These are phyloP conservation scores for Coniochaeta ligniaria DNA, from an alignment of 2,329 filamentous ascomycete species.

Conservation along the genomic window DNA sequence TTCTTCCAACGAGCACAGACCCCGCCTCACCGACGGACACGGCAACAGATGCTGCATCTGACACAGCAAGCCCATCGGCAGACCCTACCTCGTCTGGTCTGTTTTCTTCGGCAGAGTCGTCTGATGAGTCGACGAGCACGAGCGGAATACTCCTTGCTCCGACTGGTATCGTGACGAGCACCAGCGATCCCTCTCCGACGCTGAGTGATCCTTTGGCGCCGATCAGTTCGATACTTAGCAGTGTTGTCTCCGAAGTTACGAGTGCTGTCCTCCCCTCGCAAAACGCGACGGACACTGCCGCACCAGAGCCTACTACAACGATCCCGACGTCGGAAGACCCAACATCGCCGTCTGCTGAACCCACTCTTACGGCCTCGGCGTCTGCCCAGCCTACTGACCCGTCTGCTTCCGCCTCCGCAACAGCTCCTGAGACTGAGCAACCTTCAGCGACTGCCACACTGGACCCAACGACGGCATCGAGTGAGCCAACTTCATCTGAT, in stretches of 20 bases:
- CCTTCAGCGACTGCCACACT: background rate
- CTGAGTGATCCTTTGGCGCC: background rate
- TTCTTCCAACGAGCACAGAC: slow-evolving; percentile 9
- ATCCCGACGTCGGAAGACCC: background rate
- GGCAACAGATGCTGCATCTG: background rate
- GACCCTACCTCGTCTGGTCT: background rate
- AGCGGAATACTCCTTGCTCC: slow-evolving; percentile 1
- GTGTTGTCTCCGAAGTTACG: slow-evolving; percentile 10
- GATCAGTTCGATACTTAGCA: slow-evolving; percentile 12
- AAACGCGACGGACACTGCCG: slow-evolving; percentile 8
- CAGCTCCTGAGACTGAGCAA: background rate
- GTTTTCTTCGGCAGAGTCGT: background rate
- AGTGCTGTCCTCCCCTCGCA: slow-evolving; percentile 6
- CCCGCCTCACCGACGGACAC: background rate
- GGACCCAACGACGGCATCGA: background rate
- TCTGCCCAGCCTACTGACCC: background rate
- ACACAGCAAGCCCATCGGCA: background rate
- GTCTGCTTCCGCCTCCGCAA: background rate
- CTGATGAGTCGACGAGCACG: slow-evolving; percentile 10
- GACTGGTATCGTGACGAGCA: slow-evolving; percentile 3
- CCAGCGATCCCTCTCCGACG: slow-evolving; percentile 3
- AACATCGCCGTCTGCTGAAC: background rate
- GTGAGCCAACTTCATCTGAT: background rate
- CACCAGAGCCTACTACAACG: slow-evolving; percentile 3
- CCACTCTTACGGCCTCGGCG: background rate